phyloP scores from a whole-genome alignment of 2,329 filamentous ascomycete species.

The Scedosporium minutisporum region DNA sequence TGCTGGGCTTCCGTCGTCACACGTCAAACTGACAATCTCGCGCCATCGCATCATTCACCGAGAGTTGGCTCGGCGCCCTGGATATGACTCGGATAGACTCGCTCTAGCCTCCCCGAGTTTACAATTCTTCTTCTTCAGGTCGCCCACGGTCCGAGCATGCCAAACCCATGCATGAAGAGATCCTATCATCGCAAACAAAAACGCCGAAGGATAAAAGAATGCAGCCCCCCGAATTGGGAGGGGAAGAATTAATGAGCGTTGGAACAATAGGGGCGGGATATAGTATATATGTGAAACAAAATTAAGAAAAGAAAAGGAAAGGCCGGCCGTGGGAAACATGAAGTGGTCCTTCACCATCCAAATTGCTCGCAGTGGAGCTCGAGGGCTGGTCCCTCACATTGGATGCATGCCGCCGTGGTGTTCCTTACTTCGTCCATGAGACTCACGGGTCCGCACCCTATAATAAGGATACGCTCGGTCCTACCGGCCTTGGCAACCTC shows the following conservation, averaged over 20 bases:
- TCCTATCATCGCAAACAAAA: not conserved
- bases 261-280: not conserved
- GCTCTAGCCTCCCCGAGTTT: not conserved
- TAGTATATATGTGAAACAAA: not conserved
- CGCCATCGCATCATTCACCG: not conserved
- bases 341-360: constrained; percentile 23
- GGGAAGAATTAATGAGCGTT: not conserved
- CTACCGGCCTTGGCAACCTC: constrained; percentile 17
- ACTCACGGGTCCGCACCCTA: constrained; percentile 35
- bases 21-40: not conserved
- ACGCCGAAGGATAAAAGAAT: not conserved
- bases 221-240: not conserved
- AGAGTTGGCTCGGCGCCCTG: not conserved
- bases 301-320: not conserved
- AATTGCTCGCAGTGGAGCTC: constrained; percentile 41
- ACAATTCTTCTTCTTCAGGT: not conserved
- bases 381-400: constrained; percentile 29
- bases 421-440: constrained; percentile 33
- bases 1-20: not conserved
- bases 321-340: not conserved
- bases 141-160: not conserved
- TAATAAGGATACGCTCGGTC: constrained; percentile 27
- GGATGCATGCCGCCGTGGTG: constrained; percentile 28
- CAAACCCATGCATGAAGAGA: not conserved
- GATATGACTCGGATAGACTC: not conserved